These are phyloP conservation scores for Erigeron canadensis DNA, from an alignment of 129 eudicot genomes.

Conservation along the genomic window DNA sequence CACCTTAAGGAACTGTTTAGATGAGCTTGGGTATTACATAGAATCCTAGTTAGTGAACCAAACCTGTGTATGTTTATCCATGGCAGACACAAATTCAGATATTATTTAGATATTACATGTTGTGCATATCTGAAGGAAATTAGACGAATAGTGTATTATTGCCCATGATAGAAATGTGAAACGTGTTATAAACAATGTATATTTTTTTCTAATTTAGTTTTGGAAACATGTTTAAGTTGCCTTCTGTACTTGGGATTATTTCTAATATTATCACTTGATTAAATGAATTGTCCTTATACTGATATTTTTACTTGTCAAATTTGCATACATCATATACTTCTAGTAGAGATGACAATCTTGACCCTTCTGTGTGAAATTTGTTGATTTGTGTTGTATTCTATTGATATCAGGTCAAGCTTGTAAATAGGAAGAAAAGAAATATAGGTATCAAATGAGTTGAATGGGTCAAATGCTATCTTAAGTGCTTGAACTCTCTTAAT, in stretches of 20 bases:
- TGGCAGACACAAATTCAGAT: not conserved
- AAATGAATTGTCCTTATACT: not conserved
- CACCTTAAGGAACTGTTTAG: not conserved
- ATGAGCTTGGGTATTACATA: not conserved
- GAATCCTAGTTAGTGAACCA: not conserved
- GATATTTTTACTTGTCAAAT: too few species aligned
- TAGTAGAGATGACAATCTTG: not conserved
- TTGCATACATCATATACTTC: not conserved
- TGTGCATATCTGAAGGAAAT: not conserved
- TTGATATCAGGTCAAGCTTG: not conserved
- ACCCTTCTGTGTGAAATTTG: not conserved
- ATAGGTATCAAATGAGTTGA: not conserved
- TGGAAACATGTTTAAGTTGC: not conserved
- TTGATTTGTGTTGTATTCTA: not conserved
- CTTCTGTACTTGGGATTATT: not conserved
- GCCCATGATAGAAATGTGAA: not conserved
- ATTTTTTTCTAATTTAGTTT: not conserved
- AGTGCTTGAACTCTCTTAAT: not conserved
- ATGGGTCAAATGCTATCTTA: not conserved
- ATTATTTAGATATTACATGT: not conserved
- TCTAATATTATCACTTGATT: not conserved
- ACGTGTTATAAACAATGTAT: slow-evolving; percentile 7
- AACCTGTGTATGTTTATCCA: not conserved
- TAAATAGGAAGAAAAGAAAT: not conserved
- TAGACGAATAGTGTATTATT: not conserved